Evolutionary conservation across 345 rosid genomes (phyloP).

Genomic region (Raphanus raphanistrum): DNA sequence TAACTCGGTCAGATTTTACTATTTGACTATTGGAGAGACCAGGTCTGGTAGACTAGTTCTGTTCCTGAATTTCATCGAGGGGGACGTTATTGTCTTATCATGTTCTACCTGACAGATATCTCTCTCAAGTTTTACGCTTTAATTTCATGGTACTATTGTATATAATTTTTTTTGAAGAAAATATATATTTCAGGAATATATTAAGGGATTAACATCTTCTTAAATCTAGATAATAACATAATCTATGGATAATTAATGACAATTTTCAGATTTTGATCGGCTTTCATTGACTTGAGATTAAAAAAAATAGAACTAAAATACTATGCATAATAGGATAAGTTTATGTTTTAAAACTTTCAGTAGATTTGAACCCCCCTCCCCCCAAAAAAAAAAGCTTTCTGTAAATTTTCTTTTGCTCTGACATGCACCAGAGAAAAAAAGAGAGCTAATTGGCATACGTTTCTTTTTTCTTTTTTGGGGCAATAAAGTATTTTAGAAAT

Average conservation of each 20-base stretch:
- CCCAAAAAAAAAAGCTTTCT: background rate
- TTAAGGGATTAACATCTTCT: background rate
- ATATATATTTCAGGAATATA: background rate
- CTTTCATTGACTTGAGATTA: background rate
- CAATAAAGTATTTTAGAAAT: background rate
- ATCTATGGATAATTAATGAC: background rate
- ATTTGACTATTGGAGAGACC: background rate
- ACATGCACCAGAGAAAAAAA: background rate
- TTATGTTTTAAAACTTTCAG: background rate
- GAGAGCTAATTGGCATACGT: background rate
- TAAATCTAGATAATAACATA: background rate
- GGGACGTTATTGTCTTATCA: background rate
- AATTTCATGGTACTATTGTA: background rate
- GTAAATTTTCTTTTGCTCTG: constrained; percentile 2
- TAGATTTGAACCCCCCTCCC: background rate
- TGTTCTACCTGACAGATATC: background rate
- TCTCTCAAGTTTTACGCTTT: background rate
- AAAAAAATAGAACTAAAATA: background rate
- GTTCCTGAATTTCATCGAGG: background rate
- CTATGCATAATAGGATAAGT: background rate
- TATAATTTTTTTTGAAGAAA: background rate
- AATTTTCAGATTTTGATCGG: background rate
- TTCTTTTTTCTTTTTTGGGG: background rate
- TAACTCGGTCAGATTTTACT: background rate
- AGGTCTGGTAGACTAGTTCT: background rate